A percentile compares a stretch with the other conserved stretches of the same genome.
phyloP scores from a whole-genome alignment of 441 rosid genomes.

The Aquilaria agallochum region DNA sequence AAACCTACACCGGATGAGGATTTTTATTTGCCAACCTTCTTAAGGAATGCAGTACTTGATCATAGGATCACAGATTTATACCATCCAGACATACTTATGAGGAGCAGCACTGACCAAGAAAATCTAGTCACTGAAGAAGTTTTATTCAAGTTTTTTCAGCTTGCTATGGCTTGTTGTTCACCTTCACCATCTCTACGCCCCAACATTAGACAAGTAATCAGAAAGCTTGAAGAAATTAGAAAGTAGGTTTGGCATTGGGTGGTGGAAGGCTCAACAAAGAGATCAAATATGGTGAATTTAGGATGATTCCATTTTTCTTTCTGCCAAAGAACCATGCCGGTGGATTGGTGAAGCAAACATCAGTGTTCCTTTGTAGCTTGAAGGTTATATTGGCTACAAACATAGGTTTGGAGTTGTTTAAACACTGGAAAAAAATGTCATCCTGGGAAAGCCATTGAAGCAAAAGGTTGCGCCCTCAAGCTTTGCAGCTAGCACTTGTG shows the following conservation, averaged over 20 bases:
- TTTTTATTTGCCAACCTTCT: constrained; percentile 54
- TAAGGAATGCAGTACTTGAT: constrained; percentile 62
- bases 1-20: constrained; percentile 62
- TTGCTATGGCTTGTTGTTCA: constrained; percentile 86
- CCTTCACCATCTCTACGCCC: constrained; percentile 86
- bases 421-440: no score
- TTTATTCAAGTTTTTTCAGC: constrained; percentile 60
- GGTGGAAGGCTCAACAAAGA: no score
- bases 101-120: constrained; percentile 24
- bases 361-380: no score
- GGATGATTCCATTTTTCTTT: no score
- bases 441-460: no score
- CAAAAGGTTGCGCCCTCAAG: no score
- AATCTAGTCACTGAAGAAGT: constrained; percentile 44
- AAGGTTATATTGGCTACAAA: no score
- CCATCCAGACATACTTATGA: constrained; percentile 53
- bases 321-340: no score
- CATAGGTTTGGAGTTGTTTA: no score
- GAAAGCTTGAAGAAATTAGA: constrained; percentile 62
- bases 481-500: no score
- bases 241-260: constrained; percentile 14
- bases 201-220: constrained; percentile 53
- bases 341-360: no score
- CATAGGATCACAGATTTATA: constrained; percentile 55
- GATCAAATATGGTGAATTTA: no score